Conservation (phyloP, 805 yeast genomes). For the Lipomyces starkeyi region DNA sequence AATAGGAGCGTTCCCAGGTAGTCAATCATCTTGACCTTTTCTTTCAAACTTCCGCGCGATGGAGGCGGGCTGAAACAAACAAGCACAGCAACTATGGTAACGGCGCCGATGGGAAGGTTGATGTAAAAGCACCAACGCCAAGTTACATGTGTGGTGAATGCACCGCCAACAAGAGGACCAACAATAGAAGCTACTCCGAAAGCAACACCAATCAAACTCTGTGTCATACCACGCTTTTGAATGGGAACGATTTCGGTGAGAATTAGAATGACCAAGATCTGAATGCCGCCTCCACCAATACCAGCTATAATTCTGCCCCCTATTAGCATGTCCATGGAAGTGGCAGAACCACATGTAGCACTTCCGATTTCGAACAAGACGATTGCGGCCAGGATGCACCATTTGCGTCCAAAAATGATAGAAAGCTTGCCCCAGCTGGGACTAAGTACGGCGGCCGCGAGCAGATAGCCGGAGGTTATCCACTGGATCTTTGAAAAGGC, state of each 20-base stretch:
- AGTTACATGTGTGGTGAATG: conserved; percentile 50
- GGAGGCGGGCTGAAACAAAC: conserved; percentile 48
- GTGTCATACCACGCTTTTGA: conserved; percentile 44
- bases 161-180: conserved; percentile 65
- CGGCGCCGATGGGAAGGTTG: conserved; percentile 49
- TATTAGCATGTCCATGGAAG: conserved; percentile 60
- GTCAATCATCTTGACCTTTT: conserved; percentile 57
- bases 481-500: conserved; percentile 51
- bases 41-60: conserved; percentile 45
- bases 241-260: conserved; percentile 61
- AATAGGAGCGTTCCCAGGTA: conserved; percentile 61
- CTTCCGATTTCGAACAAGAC: conserved; percentile 49
- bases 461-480: conserved; percentile 66
- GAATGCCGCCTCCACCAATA: conserved; percentile 72
- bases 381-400: conserved; percentile 39
- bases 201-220: conserved; percentile 42
- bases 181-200: conserved; percentile 51
- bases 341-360: conserved; percentile 24
- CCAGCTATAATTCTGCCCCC: conserved; percentile 76
- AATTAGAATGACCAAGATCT: conserved; percentile 61
- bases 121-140: conserved; percentile 64
- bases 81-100: conserved; percentile 42
- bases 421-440: conserved; percentile 73
- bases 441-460: conserved; percentile 73
- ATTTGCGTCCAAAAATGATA: conserved; percentile 56